Conservation (phyloP, 306 rosid genomes). For the Corylus americana region DNA sequence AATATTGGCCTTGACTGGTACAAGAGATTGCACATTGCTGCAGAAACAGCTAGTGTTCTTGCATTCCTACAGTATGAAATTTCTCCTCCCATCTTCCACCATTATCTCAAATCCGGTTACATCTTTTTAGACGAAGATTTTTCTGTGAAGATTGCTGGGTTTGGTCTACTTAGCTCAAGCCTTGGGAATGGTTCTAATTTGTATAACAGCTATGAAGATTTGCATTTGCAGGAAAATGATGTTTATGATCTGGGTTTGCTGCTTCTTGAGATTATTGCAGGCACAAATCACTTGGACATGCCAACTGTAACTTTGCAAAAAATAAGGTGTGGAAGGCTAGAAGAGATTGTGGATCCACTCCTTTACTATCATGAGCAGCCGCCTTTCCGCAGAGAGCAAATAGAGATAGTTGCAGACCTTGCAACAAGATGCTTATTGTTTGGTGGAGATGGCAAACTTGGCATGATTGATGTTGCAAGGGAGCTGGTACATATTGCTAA, state of each 20-base stretch:
- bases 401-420: conserved; percentile 81
- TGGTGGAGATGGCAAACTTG: conserved; percentile 79
- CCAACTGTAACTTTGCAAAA: conserved; percentile 63
- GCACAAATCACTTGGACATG: conserved; percentile 59
- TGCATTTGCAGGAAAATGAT: conserved; percentile 50
- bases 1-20: conserved; percentile 66
- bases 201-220: conserved; percentile 29
- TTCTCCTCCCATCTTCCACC: conserved; percentile 82
- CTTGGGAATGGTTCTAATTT: conserved; percentile 33
- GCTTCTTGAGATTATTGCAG: conserved; percentile 79
- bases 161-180: conserved; percentile 43
- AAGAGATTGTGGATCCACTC: conserved; percentile 78
- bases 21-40: conserved; percentile 70
- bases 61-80: conserved; percentile 71
- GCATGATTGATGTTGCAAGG: conserved; percentile 74
- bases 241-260: conserved; percentile 78
- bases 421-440: conserved; percentile 83
- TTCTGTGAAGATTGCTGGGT: conserved; percentile 71
- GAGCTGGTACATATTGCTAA: conserved; percentile 57
- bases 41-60: conserved; percentile 69
- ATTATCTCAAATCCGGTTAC: conserved; percentile 62
- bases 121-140: conserved; percentile 62
- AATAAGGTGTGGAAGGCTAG: conserved; percentile 69
- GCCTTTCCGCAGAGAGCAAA: conserved; percentile 56
- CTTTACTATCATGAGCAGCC: conserved; percentile 75